Evolutionary conservation across 2,329 filamentous ascomycete genomes (phyloP).

Genomic region (Triangularia setosa): DNA sequence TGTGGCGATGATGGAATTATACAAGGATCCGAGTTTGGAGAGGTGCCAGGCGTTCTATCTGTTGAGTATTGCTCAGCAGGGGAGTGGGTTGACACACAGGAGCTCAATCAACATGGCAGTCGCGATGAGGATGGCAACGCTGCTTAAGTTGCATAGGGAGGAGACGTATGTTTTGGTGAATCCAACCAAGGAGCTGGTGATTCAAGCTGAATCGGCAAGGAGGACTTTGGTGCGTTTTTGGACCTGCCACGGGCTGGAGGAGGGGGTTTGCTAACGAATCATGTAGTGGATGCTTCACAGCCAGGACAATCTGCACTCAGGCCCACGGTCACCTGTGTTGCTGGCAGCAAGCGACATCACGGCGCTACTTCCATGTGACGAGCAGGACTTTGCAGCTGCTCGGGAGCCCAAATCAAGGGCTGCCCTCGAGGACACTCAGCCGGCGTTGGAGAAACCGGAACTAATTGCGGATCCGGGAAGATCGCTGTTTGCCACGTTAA

Average conservation of each 20-base stretch:
- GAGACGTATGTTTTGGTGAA: conserved; percentile 47
- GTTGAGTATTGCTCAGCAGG: conserved; percentile 56
- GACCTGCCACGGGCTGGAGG: not conserved
- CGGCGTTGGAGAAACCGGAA: conserved; percentile 43
- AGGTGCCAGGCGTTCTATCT: conserved; percentile 57
- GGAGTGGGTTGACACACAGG: conserved; percentile 48
- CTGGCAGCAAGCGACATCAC: conserved; percentile 52
- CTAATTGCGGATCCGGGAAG: conserved; percentile 42
- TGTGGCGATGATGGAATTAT: conserved; percentile 48
- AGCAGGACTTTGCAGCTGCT: conserved; percentile 48
- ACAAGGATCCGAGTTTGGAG: conserved; percentile 50
- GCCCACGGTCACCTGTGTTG: conserved; percentile 48
- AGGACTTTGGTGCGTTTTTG: conserved; percentile 47
- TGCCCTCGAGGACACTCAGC: conserved; percentile 50
- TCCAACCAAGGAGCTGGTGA: conserved; percentile 42
- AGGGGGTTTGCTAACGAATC: conserved; percentile 1
- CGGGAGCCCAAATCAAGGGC: conserved; percentile 46
- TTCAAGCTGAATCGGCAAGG: conserved; percentile 52
- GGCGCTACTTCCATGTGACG: conserved; percentile 49
- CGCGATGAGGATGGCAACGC: conserved; percentile 51
- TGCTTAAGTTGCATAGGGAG: conserved; percentile 53
- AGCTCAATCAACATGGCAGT: conserved; percentile 58
- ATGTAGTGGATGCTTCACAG: conserved; percentile 57
- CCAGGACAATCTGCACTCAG: conserved; percentile 55
- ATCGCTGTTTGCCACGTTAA: conserved; percentile 52